Conservation (phyloP, 345 rosid genomes). For the Murraya paniculata region DNA sequence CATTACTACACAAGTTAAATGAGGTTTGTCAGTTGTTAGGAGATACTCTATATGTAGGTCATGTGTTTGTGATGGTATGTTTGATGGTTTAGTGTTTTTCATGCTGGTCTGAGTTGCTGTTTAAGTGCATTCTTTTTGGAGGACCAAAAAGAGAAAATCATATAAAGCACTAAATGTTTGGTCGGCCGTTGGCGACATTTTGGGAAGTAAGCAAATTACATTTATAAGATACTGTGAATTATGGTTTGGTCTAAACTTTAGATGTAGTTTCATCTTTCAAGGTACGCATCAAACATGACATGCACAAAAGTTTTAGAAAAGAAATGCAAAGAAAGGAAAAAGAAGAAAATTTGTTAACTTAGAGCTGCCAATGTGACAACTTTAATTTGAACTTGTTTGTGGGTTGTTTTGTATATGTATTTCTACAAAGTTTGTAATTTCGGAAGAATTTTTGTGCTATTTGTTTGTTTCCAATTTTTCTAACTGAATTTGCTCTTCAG, state of each 20-base stretch:
- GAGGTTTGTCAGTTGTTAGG: not conserved
- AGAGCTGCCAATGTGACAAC: not conserved
- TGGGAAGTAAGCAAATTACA: not conserved
- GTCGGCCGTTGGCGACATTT: not conserved
- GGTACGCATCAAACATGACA: not conserved
- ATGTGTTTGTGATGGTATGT: no score
- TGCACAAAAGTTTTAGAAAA: not conserved
- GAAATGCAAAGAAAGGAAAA: not conserved
- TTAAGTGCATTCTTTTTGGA: not conserved
- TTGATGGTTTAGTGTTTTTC: not conserved
- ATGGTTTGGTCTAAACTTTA: not conserved
- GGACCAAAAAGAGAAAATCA: not conserved
- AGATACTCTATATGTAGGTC: not conserved
- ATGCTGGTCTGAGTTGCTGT: not conserved
- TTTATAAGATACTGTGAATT: not conserved
- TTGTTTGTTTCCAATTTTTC: not conserved
- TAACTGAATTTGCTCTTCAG: conserved; percentile 32
- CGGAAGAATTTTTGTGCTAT: not conserved
- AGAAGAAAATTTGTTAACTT: not conserved
- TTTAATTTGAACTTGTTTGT: not conserved
- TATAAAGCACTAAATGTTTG: not conserved
- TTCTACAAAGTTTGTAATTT: not conserved
- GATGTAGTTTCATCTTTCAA: no score
- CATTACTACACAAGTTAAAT: not conserved
- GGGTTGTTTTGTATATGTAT: not conserved